Percentiles rank a stretch among this genome's conserved stretches.
Evolutionary conservation across 148 eudicot genomes (phyloP).

Genomic region (Vaccinium myrtillus): DNA sequence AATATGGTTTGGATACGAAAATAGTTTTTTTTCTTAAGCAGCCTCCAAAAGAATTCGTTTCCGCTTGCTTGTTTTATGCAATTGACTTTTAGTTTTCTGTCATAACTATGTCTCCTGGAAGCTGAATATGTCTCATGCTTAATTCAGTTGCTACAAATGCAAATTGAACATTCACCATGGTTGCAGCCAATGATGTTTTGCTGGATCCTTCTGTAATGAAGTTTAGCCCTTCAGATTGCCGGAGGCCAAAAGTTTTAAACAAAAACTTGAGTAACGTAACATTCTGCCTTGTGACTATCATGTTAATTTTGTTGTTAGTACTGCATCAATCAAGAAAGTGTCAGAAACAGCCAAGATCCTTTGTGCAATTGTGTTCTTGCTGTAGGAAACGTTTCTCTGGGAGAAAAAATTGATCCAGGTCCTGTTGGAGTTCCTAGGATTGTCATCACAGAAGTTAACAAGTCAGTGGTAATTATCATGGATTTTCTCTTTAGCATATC

Average conservation of each 20-base stretch:
- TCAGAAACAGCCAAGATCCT: conserved; percentile 85
- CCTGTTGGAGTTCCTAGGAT: conserved; percentile 89
- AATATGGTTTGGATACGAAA: background rate
- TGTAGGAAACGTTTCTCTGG: conserved; percentile 87
- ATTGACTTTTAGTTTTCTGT: background rate
- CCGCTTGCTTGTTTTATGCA: background rate
- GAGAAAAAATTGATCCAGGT: conserved; percentile 95
- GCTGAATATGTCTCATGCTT: conserved; percentile 22
- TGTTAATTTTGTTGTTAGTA: conserved; percentile 82
- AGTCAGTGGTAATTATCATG: conserved; percentile 58
- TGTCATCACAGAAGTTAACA: conserved; percentile 72
- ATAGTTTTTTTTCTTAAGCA: background rate
- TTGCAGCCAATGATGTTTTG: conserved; percentile 89
- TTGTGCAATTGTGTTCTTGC: conserved; percentile 93
- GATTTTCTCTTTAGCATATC: too few relatives aligned
- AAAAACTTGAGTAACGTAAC: conserved; percentile 77
- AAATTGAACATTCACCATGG: conserved; percentile 62
- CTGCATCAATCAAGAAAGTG: conserved; percentile 27
- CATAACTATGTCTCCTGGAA: background rate
- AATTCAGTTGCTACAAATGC: conserved; percentile 85
- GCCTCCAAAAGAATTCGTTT: background rate
- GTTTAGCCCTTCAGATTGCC: conserved; percentile 88
- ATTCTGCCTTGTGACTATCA: conserved; percentile 95
- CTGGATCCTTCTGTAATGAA: conserved; percentile 64
- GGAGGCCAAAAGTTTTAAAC: conserved; percentile 80